Evolutionary conservation across 2,329 filamentous ascomycete genomes (phyloP), one percentile per base, ranked within the genome.

Genomic region (Westerdykella ornata): DNA sequence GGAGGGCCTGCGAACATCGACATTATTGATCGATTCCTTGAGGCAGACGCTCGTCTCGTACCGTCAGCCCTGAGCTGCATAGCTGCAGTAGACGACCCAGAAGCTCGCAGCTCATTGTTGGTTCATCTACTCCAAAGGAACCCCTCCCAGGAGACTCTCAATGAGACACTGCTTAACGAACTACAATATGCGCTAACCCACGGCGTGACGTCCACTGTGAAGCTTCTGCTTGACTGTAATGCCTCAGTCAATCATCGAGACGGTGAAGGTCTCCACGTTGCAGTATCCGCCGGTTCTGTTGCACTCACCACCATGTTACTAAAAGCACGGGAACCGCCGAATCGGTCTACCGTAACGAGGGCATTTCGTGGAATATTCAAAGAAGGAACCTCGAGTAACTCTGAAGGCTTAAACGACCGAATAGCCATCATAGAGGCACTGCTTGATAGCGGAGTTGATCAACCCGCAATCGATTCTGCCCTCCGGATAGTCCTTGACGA

Each of bases 251-350:
- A 79, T 48, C 68, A 72, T 51, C 69, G 74, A 29, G 59, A 72
- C 37, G 80, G 79, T 5, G 67, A 77, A 51, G 72, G 75, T 1
- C 57, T 83, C 5, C 71, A 73, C 39, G 63, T 72, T 37, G 77
- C 78, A 1, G 74, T 78, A 1, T 71, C 71, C 1, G 71, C 68
- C 33, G 76, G 72, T 5, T 71, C 78, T 37, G 56, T 67, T 4
- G 63, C 67, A 11, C 69, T 81, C 47, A 72, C 78, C 2, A 63
- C 60, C 36, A 64, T 69, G 35, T 66, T 83, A 16, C 64, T 82
- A 5, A 59, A 66, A 51, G 56, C 58, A 44, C 61, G 50, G 35
- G 51, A 56, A 35, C 49, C 22, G 36, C 54, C 58, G 35, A 57
- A 53, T 37, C 52, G 43, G 47, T 35, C 47, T 44, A 54, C 45